These are phyloP conservation scores for Fusarium scirpi DNA, from an alignment of 2,329 filamentous ascomycete genomes.

Conservation along the genomic window DNA sequence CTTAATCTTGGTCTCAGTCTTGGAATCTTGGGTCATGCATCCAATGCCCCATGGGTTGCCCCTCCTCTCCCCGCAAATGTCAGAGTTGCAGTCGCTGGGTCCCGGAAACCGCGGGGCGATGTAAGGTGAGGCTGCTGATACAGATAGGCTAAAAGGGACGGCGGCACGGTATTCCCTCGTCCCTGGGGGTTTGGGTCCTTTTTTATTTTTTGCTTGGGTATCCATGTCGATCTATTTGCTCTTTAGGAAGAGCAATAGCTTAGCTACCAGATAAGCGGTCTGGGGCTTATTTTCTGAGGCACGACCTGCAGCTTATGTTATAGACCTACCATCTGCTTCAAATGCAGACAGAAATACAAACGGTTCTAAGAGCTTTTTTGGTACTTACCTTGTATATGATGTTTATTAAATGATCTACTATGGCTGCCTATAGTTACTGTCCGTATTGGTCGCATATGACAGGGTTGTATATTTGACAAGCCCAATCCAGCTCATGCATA, in stretches of 20 bases:
- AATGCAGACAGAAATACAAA: conserved; percentile 5
- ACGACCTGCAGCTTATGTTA: background rate
- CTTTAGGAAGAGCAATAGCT: background rate
- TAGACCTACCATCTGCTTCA: conserved; percentile 8
- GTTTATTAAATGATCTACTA: background rate
- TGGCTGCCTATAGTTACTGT: background rate
- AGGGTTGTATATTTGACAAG: background rate
- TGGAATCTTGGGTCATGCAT: background rate
- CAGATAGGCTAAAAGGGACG: conserved; percentile 36
- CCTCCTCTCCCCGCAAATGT: conserved; percentile 42
- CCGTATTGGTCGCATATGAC: background rate
- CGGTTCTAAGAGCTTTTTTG: background rate
- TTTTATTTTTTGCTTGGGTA: background rate
- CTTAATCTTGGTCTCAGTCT: background rate
- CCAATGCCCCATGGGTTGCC: conserved; percentile 9
- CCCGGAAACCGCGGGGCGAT: conserved; percentile 32
- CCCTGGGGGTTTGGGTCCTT: conserved; percentile 8
- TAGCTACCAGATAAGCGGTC: background rate
- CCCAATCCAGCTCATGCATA: conserved; percentile 6
- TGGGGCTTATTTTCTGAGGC: background rate
- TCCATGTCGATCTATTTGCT: background rate
- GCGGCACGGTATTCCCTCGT: conserved; percentile 25
- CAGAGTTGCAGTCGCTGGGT: conserved; percentile 42
- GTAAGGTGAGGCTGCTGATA: conserved; percentile 31
- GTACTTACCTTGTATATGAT: background rate